Evolutionary conservation across 2,329 filamentous ascomycete genomes (phyloP), one percentile per base, ranked within the genome.

Genomic region (Albophoma yamanashiensis): DNA sequence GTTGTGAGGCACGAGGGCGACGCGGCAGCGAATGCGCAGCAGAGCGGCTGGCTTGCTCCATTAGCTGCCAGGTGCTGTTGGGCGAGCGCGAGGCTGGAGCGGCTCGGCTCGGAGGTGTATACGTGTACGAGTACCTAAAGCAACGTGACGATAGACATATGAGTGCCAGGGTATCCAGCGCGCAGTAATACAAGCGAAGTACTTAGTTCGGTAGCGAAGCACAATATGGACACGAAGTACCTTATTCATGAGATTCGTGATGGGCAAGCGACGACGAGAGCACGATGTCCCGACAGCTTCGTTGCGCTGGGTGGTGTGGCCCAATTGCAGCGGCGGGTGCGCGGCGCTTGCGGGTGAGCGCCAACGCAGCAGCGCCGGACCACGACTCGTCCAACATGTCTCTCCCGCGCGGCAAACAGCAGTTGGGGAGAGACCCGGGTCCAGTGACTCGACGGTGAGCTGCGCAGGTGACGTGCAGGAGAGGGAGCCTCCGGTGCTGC

Each of bases 1-100:
- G 45, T 20, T 8, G 25, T 73, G 55, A 27, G 53, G 36, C 53
- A 50, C 22, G 20, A 34, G 50, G 31, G 7, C 11, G 40, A 58
- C 6, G 47, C 3, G n/a, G n/a, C 4, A 22, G 27, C 7, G 22
- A 25, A 27, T 6, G 17, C 11, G 43, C 22, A 22, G 43, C 43
- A 15, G 11, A 47, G 43, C 45, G 20, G 25, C 22, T 8, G 45
- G 11, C 14, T 27, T 20, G 22, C 11, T 38, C 11, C 36, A 27
- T 47, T n/a, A 3, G 47, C 47, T 25, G 15, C 14, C 6, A 31
- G 25, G 6, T 20, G 4, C 3, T 31, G 25, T 20, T 31, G 22
- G 45, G 45, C 2, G 45, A 31, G 45, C 17, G 22, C 15, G 25
- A 50, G 20, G 15, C n/a, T 52, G 47, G 27, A 34, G 45, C 27